Base-by-base conservation (phyloP, 2,329 filamentous ascomycete genomes). In the Beauveria pseudobassiana region DNA sequence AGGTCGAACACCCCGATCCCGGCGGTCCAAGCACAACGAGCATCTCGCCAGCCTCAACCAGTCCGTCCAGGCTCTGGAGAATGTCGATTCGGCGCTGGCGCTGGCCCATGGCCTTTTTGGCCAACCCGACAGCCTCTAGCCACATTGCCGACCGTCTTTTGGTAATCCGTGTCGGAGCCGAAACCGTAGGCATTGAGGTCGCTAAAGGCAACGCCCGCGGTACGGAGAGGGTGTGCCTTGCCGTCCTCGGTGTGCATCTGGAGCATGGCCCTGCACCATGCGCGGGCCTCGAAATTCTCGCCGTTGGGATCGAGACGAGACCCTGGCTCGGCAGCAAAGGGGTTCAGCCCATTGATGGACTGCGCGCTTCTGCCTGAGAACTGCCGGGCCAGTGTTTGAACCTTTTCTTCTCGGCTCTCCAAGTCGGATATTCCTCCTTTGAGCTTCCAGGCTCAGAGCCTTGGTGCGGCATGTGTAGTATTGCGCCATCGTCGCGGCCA, bases 1-100 rank as follows among this genome's bases (percentile, higher is more conserved):
- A 83, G 1, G 86, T 88, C 24, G 85, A 85, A 67, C 86, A 89
- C 34, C 82, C 82, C 2, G 66, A 68, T 10, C 72, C 72, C 9
- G 82, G 82, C 53, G 80, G 80, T 16, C 82, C 82, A 2, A 84
- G 75, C 14, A 84, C 81, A 8, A 82, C 77, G 28, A 84, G 71
- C 77, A 84, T 80, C 73, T 84, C 82, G 18, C 82, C 82, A 83
- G 28, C 30, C 51, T 38, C 34, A 14, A 38, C 34, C 34, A 38
- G 10, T 2, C 34, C 34, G 34, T 38, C 34, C 34, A 38, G 12
- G 34, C 12, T 38, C 12, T 38, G 34, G 12, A 38, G 34, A 38
- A 38, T 38, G 12, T 38, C 34, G 51, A 54, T 42, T 7, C 30
- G n/a, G 34, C n/a, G 18, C 51, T 54, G 30, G 0, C 20, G n/a